Evolutionary conservation across 139 green algal species (phyloP).

Genomic region (Haematococcus lacustris): DNA sequence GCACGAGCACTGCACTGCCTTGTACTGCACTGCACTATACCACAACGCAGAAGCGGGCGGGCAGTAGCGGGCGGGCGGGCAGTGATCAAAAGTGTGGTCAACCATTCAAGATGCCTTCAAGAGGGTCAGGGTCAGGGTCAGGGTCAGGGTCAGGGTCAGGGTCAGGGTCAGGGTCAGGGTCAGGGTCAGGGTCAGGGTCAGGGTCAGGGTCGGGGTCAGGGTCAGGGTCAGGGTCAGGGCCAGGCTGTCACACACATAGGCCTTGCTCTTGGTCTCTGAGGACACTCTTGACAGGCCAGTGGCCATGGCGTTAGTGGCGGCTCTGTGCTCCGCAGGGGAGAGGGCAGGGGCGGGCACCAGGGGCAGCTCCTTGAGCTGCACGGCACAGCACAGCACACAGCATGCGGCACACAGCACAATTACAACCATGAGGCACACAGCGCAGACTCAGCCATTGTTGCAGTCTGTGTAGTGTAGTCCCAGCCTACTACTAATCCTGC

Average conservation of each 20-base stretch:
- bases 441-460: neutral
- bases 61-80: neutral
- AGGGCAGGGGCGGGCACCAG: neutral
- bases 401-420: neutral
- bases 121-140: too few species aligned
- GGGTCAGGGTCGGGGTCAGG: too few species aligned
- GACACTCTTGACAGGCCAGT: neutral
- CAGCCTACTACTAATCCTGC: neutral
- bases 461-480: neutral
- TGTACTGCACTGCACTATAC: neutral
- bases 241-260: constrained; percentile 9
- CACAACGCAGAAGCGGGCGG: neutral
- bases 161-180: too few species aligned
- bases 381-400: neutral
- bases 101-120: too few species aligned
- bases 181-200: too few species aligned
- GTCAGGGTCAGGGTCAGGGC: too few species aligned
- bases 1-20: neutral
- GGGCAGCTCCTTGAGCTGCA: constrained; percentile 9
- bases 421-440: neutral
- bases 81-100: too few species aligned
- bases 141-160: too few species aligned
- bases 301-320: neutral
- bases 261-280: constrained; percentile 20
- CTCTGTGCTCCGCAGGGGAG: neutral